These are phyloP conservation scores for Exserohilum rostratum DNA, from an alignment of 2,329 filamentous ascomycete species.

Conservation along the genomic window DNA sequence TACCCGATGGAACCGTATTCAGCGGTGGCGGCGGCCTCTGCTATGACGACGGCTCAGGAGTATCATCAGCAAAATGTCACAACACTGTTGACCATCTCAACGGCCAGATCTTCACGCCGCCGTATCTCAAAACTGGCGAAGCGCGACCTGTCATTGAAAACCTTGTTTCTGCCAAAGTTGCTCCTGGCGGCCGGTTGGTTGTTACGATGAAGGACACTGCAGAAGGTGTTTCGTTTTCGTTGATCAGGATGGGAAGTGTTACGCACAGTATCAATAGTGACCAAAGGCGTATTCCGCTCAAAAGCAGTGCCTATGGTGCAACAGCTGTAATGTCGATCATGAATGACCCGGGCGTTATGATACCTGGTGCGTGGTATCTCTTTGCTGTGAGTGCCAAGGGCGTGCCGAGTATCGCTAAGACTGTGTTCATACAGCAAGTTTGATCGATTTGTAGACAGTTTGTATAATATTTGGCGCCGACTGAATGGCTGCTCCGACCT, in stretches of 20 bases:
- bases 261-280: slow-evolving; percentile 33
- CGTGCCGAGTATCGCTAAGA: slow-evolving; percentile 26
- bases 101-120: slow-evolving; percentile 60
- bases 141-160: slow-evolving; percentile 21
- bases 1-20: slow-evolving; percentile 29
- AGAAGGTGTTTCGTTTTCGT: slow-evolving; percentile 15
- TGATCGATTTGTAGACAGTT: neutral
- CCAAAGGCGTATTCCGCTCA: slow-evolving; percentile 26
- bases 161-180: slow-evolving; percentile 5
- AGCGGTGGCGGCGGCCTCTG: slow-evolving; percentile 30
- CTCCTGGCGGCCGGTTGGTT: slow-evolving; percentile 18
- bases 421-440: slow-evolving; percentile 12
- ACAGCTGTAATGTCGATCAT: slow-evolving; percentile 16
- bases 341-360: slow-evolving; percentile 18
- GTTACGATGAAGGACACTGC: slow-evolving; percentile 17
- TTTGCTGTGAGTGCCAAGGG: slow-evolving; percentile 23
- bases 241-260: slow-evolving; percentile 30
- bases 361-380: slow-evolving; percentile 27
- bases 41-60: slow-evolving; percentile 19
- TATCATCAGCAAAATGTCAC: slow-evolving; percentile 50
- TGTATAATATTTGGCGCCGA: neutral
- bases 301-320: slow-evolving; percentile 1
- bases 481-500: too few species aligned
- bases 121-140: slow-evolving; percentile 56
- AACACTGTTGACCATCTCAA: slow-evolving; percentile 55